These are phyloP conservation scores for Spergularia marina DNA, from an alignment of 148 eudicot species.

Conservation along the genomic window DNA sequence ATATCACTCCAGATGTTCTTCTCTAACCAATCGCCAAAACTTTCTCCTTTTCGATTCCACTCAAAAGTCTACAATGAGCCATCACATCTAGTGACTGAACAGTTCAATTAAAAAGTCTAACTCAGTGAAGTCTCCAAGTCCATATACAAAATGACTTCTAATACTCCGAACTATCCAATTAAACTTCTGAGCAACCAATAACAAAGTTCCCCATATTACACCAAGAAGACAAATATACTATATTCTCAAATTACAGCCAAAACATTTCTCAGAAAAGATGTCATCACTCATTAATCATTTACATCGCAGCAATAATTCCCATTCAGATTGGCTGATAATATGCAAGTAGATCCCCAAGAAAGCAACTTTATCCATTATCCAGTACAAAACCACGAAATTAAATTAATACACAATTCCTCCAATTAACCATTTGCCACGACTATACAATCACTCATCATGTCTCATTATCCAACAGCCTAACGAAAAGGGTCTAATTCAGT, in stretches of 20 bases:
- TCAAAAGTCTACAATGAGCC: not conserved
- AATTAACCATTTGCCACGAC: not conserved
- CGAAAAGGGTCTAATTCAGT: not conserved
- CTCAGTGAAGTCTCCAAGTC: not conserved
- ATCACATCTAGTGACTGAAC: not conserved
- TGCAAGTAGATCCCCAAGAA: not conserved
- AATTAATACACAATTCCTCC: not conserved
- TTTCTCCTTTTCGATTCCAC: not conserved
- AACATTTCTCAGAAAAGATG: not conserved
- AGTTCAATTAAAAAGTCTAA: not conserved
- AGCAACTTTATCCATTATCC: not conserved
- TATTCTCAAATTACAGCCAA: not conserved
- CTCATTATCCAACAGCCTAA: not conserved
- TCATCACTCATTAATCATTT: not conserved
- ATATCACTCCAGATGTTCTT: not conserved
- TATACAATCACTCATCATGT: not conserved
- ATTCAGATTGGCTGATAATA: not conserved
- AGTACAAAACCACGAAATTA: not conserved
- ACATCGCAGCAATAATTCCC: not conserved
- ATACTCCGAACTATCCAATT: not conserved
- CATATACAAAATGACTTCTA: not conserved
- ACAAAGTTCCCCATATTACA: not conserved
- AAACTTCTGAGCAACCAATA: slow-evolving; percentile 1
- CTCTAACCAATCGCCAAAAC: not conserved
- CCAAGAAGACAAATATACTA: not conserved